Percentiles rank a stretch among this genome's conserved stretches.
Conservation (phyloP, 495 filamentous ascomycete species). For the Podospora didyma region DNA sequence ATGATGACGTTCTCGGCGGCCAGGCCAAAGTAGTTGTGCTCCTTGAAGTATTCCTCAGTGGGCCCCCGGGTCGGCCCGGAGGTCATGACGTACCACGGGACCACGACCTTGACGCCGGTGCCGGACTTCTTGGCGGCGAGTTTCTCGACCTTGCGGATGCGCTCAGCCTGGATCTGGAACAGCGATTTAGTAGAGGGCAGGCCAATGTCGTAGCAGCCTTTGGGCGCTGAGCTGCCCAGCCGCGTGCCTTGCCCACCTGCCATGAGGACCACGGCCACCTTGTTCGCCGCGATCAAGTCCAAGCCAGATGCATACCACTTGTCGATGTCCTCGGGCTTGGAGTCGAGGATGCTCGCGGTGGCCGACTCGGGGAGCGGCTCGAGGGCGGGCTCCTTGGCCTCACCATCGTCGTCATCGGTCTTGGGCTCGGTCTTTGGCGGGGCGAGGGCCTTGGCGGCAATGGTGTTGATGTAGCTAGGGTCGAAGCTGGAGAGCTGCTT, state of each 20-base stretch:
- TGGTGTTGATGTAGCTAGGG: slow-evolving; percentile 74
- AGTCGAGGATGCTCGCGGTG: slow-evolving; percentile 88
- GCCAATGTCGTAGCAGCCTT: slow-evolving; percentile 95
- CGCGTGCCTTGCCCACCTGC: slow-evolving; percentile 96
- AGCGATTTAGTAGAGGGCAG: slow-evolving; percentile 88
- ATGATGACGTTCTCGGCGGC: slow-evolving; percentile 79
- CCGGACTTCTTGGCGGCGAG: slow-evolving; percentile 72
- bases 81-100: slow-evolving; percentile 99
- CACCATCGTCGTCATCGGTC: slow-evolving; percentile 27
- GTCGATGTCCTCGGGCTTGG: slow-evolving; percentile 70
- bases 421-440: slow-evolving; percentile 54
- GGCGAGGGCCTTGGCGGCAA: slow-evolving; percentile 76
- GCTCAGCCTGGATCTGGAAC: slow-evolving; percentile 95
- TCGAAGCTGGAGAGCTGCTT: slow-evolving; percentile 78
- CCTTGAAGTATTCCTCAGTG: slow-evolving; percentile 88
- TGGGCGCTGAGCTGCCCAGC: slow-evolving; percentile 89
- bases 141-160: slow-evolving; percentile 81
- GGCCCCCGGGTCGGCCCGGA: slow-evolving; percentile 90
- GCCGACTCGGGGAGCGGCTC: slow-evolving; percentile 90
- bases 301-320: slow-evolving; percentile 84
- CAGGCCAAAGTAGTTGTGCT: slow-evolving; percentile 87
- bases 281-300: slow-evolving; percentile 78
- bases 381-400: slow-evolving; percentile 50
- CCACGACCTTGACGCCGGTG: slow-evolving; percentile 52
- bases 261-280: slow-evolving; percentile 94